Base-by-base conservation (phyloP, 2,329 filamentous ascomycete genomes). In the Aureobasidium namibiae region DNA sequence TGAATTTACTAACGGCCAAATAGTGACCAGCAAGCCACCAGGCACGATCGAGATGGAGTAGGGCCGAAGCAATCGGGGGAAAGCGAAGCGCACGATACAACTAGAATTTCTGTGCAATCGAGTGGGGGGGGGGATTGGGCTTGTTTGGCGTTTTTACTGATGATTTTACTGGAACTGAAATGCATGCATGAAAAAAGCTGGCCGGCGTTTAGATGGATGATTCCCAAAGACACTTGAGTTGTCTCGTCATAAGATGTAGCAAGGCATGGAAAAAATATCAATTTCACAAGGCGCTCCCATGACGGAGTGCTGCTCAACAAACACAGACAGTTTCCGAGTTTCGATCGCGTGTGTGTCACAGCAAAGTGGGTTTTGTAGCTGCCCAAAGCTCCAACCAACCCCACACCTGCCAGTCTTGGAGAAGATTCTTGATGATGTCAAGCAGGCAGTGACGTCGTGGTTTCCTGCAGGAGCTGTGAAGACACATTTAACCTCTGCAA, bases 41-140 rank as follows among this genome's bases (percentile, higher is more conserved):
- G 84, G 83, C 62, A 90, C 87, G 1, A 89, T 90, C 68, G 87
- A 89, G 76, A 82, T 89, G 76, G 85, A 89, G 75, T 90, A 82
- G 61, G 58, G 36, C 48, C 52, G 59, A 60, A 38, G 39, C 31
- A 49, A 60, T 45, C 45, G 48, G 57, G 33, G 26, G 21, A 54
- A 48, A 45, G 49, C 41, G 39, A 56, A 36, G 53, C 42, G 29
- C 42, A 34, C 42, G 46, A 59, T 42, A 41, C 49, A 34, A 54
- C 36, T 54, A 54, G 50, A 50, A 50, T 31, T 45, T 24, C 36
- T 41, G 45, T 52, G 26, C 46, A 45, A 50, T 42, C 29, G 38
- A n/a, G n/a, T n/a, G 36, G 56, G 31, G 45, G 45, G 45, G 50
- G 10, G 50, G 10, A 42, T 8, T 39, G 49, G 34, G 16, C 34